phyloP scores from a whole-genome alignment of 345 rosid genomes.

The Psidium guajava region DNA sequence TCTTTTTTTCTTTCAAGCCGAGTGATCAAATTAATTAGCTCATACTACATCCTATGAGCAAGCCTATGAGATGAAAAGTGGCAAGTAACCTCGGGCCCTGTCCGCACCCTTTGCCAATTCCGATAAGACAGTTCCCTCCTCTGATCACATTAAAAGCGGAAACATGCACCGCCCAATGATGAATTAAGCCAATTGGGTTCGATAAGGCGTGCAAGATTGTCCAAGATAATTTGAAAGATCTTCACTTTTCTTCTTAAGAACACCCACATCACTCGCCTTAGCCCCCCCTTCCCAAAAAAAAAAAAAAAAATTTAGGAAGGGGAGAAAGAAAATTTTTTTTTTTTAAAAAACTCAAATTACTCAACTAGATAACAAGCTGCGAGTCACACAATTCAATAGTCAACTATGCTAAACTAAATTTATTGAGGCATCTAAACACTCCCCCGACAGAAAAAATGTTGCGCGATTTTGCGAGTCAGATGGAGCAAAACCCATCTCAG shows the following conservation, averaged over 20 bases:
- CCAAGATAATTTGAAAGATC: not conserved
- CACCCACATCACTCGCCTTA: not conserved
- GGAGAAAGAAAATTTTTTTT: not conserved
- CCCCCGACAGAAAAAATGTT: fast-evolving
- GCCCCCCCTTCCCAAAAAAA: not conserved
- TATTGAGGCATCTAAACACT: not conserved
- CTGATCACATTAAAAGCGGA: not conserved
- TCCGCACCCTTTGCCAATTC: not conserved
- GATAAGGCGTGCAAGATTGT: not conserved
- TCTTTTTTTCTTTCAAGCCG: not conserved
- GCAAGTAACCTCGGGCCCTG: not conserved
- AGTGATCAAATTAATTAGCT: not conserved
- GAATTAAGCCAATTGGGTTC: not conserved
- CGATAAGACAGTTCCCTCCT: not conserved
- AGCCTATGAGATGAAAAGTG: not conserved
- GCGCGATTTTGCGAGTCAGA: not conserved
- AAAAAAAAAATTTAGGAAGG: no score
- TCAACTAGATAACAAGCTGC: not conserved
- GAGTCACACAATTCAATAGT: not conserved
- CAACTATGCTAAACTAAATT: not conserved
- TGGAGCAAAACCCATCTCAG: not conserved
- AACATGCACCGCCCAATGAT: not conserved
- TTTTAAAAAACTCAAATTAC: not conserved
- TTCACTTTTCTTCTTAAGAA: not conserved
- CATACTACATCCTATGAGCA: not conserved